These are phyloP conservation scores for Xylona heveae DNA, from an alignment of 495 filamentous ascomycete species.

Conservation along the genomic window DNA sequence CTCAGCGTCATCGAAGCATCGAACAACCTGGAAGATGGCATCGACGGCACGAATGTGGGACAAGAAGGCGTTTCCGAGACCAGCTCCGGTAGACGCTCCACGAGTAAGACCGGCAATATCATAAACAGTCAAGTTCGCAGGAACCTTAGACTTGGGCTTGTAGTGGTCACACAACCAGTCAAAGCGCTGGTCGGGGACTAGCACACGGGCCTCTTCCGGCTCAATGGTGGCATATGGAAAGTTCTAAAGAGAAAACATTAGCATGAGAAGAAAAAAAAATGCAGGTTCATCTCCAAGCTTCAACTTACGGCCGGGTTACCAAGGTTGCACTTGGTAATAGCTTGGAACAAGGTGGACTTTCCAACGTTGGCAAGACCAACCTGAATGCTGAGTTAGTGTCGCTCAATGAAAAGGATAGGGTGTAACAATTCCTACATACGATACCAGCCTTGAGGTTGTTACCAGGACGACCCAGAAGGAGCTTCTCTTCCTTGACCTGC, in stretches of 20 bases:
- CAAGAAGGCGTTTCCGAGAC: constrained; percentile 94
- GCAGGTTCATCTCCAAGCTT: not conserved
- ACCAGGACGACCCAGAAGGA: constrained; percentile 79
- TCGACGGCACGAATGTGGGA: constrained; percentile 98
- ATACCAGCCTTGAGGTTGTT: constrained; percentile 99
- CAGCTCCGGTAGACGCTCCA: constrained; percentile 90
- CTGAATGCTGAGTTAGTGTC: constrained; percentile 23
- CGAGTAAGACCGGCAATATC: constrained; percentile 96
- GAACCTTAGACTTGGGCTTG: constrained; percentile 87
- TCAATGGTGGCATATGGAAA: constrained; percentile 99
- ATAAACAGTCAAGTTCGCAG: constrained; percentile 95
- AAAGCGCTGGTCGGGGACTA: constrained; percentile 90
- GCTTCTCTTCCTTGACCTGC: constrained; percentile 45
- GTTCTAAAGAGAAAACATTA: constrained; percentile 33
- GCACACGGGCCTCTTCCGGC: constrained; percentile 92
- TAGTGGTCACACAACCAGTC: constrained; percentile 93
- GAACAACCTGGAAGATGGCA: constrained; percentile 98
- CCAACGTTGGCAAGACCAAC: constrained; percentile 98
- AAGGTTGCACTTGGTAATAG: constrained; percentile 91
- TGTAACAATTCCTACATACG: constrained; percentile 40
- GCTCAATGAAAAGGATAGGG: constrained; percentile 5
- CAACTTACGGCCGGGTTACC: constrained; percentile 84
- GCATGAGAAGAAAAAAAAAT: constrained; percentile 5
- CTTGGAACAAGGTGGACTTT: constrained; percentile 98
- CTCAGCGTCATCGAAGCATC: constrained; percentile 97